phyloP scores from a whole-genome alignment of 441 rosid genomes.

The Jatropha multifida region DNA sequence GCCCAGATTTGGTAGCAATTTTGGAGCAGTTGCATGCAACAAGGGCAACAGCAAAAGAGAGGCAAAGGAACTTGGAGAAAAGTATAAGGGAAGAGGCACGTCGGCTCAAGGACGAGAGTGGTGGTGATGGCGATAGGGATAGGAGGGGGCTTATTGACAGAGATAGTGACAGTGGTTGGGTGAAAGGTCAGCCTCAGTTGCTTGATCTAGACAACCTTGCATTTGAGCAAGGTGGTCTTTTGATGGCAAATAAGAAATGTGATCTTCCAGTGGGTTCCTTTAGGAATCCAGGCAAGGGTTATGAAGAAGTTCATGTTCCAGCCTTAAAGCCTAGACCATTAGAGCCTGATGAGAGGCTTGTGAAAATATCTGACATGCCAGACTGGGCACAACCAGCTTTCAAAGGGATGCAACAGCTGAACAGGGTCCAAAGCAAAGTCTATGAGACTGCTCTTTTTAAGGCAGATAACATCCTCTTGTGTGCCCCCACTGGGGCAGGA shows the following conservation, averaged over 20 bases:
- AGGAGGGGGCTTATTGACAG: slow-evolving; percentile 60
- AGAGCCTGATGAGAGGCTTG: slow-evolving; percentile 64
- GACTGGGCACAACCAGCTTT: slow-evolving; percentile 96
- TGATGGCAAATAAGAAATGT: slow-evolving; percentile 85
- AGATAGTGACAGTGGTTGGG: slow-evolving; percentile 76
- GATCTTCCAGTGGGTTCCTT: slow-evolving; percentile 73
- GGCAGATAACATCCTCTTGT: slow-evolving; percentile 80
- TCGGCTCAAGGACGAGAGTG: slow-evolving; percentile 74
- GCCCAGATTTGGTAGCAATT: slow-evolving; percentile 68
- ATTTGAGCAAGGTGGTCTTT: slow-evolving; percentile 84
- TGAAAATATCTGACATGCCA: slow-evolving; percentile 82
- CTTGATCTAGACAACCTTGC: slow-evolving; percentile 79
- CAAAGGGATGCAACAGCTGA: slow-evolving; percentile 84
- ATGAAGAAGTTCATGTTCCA: slow-evolving; percentile 91
- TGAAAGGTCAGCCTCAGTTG: slow-evolving; percentile 81
- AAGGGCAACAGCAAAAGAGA: slow-evolving; percentile 91
- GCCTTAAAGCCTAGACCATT: slow-evolving; percentile 58
- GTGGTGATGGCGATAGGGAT: slow-evolving; percentile 62
- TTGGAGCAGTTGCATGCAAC: slow-evolving; percentile 93
- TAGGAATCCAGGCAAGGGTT: slow-evolving; percentile 64
- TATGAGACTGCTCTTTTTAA: slow-evolving; percentile 74
- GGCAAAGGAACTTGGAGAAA: slow-evolving; percentile 88
- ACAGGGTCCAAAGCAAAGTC: slow-evolving; percentile 90
- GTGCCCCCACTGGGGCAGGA: slow-evolving; percentile 99
- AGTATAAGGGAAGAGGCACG: slow-evolving; percentile 96